Conservation (phyloP, 176 grass and related monocot genomes). For the Carex pumila region DNA sequence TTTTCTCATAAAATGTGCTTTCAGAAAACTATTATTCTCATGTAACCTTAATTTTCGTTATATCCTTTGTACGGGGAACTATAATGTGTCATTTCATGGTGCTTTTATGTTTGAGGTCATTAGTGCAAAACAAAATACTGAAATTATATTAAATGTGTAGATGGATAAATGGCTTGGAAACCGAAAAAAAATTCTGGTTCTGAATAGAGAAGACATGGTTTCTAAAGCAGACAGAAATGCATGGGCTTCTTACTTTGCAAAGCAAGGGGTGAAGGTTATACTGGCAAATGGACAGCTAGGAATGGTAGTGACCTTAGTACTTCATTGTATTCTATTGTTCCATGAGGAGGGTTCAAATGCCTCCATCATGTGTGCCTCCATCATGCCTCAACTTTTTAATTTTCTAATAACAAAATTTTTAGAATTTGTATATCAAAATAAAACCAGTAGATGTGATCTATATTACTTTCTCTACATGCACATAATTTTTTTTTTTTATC, state of each 20-base stretch:
- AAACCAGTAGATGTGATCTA: no score
- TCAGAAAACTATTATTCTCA: conserved; percentile 4
- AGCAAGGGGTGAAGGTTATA: conserved; percentile 74
- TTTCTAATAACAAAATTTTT: no score
- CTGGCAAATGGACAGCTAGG: conserved; percentile 85
- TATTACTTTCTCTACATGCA: no score
- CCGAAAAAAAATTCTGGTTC: conserved; percentile 78
- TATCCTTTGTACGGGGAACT: not conserved
- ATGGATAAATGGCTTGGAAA: conserved; percentile 96
- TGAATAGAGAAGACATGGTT: conserved; percentile 97
- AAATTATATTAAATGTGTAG: conserved; percentile 24
- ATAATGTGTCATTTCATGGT: not conserved
- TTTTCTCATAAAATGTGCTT: not conserved
- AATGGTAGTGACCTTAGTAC: conserved; percentile 53
- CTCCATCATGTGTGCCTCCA: no score
- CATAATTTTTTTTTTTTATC: no score
- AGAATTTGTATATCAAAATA: no score
- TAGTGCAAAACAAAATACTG: not conserved
- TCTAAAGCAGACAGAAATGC: conserved; percentile 74
- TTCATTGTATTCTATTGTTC: not conserved
- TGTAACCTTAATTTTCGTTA: not conserved
- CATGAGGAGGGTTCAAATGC: not conserved
- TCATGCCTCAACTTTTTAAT: no score
- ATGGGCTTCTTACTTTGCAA: conserved; percentile 83
- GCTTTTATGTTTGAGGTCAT: not conserved